These are phyloP conservation scores for Lipomyces yamadae DNA, from an alignment of 805 yeast genomes.

Conservation along the genomic window DNA sequence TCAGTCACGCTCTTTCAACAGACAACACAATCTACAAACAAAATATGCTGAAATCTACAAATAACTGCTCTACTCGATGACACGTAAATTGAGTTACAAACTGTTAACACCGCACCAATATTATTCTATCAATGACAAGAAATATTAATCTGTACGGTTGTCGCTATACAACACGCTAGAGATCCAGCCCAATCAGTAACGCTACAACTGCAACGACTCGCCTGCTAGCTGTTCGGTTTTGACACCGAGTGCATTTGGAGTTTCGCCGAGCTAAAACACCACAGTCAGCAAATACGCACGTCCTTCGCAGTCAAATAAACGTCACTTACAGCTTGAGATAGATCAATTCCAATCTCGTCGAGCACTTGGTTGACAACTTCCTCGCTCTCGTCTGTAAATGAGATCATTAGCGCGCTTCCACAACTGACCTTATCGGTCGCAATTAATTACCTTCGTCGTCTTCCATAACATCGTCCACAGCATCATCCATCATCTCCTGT, in stretches of 20 bases:
- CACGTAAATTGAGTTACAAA: neutral
- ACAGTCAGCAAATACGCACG: neutral
- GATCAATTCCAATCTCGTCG: conserved; percentile 94
- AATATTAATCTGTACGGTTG: neutral
- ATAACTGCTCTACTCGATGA: no score
- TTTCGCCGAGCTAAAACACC: conserved; percentile 44
- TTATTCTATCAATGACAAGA: neutral
- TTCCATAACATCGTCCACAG: conserved; percentile 95
- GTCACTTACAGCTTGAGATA: conserved; percentile 51
- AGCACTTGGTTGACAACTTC: conserved; percentile 74
- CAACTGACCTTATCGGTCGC: neutral
- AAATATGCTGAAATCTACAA: no score
- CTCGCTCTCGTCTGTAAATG: conserved; percentile 39
- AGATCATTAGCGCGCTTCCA: neutral
- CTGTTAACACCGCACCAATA: neutral
- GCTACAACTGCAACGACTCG: conserved; percentile 24
- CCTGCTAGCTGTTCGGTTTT: conserved; percentile 16
- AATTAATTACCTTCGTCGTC: conserved; percentile 63
- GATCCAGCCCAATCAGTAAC: neutral
- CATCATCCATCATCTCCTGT: conserved; percentile 98
- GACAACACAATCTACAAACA: no score
- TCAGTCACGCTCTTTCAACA: no score
- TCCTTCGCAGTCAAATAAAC: neutral
- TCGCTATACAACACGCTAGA: neutral
- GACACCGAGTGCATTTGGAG: conserved; percentile 47